These are phyloP conservation scores for Yarrowia deformans DNA, from an alignment of 805 yeast species.

Conservation along the genomic window DNA sequence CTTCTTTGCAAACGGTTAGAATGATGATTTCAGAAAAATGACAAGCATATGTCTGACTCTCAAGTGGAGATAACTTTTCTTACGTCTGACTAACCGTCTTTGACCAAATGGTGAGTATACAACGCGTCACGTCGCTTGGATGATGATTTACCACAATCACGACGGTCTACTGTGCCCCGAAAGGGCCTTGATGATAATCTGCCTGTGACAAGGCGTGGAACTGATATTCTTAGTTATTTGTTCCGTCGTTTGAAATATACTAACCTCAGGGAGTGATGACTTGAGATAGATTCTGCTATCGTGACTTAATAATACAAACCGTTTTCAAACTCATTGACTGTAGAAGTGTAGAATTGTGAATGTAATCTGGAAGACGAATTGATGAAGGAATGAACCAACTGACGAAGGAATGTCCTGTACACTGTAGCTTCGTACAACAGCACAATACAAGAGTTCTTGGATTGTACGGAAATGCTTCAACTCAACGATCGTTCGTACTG, in stretches of 20 bases:
- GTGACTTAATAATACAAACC: not conserved
- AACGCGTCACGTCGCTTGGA: conserved; percentile 43
- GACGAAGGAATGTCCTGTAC: too few relatives aligned
- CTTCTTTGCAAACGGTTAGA: conserved; percentile 50
- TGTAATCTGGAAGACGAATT: too few relatives aligned
- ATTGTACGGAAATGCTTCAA: too few relatives aligned
- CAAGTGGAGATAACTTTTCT: conserved; percentile 66
- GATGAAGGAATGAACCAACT: too few relatives aligned
- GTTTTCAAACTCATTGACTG: not conserved
- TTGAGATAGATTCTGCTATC: too few relatives aligned
- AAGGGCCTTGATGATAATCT: conserved; percentile 71
- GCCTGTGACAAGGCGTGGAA: conserved; percentile 89
- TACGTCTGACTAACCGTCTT: conserved; percentile 60
- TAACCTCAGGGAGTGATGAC: conserved; percentile 15
- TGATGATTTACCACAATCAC: conserved; percentile 71
- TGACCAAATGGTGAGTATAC: conserved; percentile 42
- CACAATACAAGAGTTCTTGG: too few relatives aligned
- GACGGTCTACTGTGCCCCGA: conserved; percentile 73
- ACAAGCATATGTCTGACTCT: conserved; percentile 99
- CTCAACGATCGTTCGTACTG: too few relatives aligned
- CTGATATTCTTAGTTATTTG: conserved; percentile 47
- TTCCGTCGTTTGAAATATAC: conserved; percentile 28
- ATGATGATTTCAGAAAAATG: conserved; percentile 76
- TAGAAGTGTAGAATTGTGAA: too few relatives aligned
- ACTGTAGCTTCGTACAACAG: not conserved